Evolutionary conservation across 2,329 filamentous ascomycete species (phyloP).

Genomic region (Dactylellina leptospora): DNA sequence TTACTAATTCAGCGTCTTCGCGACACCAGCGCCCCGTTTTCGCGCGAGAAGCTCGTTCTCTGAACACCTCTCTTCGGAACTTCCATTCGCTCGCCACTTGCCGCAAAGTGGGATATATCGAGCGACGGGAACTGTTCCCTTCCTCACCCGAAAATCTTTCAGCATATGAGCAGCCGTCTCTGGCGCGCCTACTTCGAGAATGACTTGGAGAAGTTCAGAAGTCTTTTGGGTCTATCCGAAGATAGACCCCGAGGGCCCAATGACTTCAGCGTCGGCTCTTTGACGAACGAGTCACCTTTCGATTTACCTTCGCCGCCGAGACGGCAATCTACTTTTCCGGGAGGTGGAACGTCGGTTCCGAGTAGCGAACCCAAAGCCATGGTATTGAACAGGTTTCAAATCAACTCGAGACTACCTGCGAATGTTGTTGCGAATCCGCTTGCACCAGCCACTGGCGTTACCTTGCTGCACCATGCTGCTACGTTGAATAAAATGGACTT

Average conservation of each 20-base stretch:
- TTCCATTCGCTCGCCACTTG: conserved; percentile 54
- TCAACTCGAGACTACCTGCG: conserved; percentile 83
- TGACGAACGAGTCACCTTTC: conserved; percentile 65
- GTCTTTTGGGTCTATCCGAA: conserved; percentile 69
- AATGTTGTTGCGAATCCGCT: conserved; percentile 66
- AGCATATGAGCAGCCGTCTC: conserved; percentile 92
- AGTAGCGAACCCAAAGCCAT: conserved; percentile 57
- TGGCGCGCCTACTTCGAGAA: conserved; percentile 98
- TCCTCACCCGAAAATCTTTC: conserved; percentile 57
- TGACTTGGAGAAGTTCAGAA: conserved; percentile 94
- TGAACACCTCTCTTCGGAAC: conserved; percentile 52
- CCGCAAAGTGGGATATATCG: conserved; percentile 49
- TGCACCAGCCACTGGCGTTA: conserved; percentile 60
- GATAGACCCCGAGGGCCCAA: conserved; percentile 67
- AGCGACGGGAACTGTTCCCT: conserved; percentile 50
- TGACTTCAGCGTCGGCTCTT: conserved; percentile 66
- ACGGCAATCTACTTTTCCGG: conserved; percentile 58
- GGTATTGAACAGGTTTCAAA: conserved; percentile 69
- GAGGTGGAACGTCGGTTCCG: conserved; percentile 63
- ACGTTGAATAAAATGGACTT: conserved; percentile 75
- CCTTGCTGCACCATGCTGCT: conserved; percentile 82
- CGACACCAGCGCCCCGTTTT: background rate
- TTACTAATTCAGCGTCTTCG: background rate
- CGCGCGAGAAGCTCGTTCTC: background rate
- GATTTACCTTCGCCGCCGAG: conserved; percentile 58